These are phyloP conservation scores for Xylariaceae sp. DNA, from an alignment of 2,329 filamentous ascomycete species.

Conservation along the genomic window DNA sequence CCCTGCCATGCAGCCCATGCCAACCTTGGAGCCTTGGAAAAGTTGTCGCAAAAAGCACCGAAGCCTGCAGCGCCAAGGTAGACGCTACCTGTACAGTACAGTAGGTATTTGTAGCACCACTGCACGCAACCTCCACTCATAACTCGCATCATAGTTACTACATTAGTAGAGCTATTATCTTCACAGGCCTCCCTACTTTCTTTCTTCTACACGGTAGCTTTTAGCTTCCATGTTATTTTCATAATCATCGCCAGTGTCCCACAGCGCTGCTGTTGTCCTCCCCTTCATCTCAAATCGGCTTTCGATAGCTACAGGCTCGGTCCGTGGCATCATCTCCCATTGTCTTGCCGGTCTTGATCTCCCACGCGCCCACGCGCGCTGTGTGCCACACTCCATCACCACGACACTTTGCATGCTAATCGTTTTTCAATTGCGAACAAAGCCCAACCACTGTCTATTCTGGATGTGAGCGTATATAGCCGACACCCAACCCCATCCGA, in stretches of 20 bases:
- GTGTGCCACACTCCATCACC: conserved; percentile 2
- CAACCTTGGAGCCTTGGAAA: no score
- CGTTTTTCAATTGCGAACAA: not conserved
- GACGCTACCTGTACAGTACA: not conserved
- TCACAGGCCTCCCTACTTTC: conserved; percentile 4
- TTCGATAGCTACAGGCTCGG: conserved; percentile 13
- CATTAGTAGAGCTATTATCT: conserved; percentile 18
- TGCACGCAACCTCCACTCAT: no score
- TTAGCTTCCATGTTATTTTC: not conserved
- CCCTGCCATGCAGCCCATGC: no score
- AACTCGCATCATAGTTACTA: no score
- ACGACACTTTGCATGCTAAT: conserved; percentile 2
- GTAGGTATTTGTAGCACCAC: no score
- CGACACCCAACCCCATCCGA: not conserved
- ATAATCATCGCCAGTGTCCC: conserved; percentile 3
- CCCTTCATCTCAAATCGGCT: not conserved
- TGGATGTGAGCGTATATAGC: not conserved
- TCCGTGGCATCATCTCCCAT: conserved; percentile 8
- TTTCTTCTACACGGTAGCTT: not conserved
- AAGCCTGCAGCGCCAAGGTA: conserved; percentile 10
- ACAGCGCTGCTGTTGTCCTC: not conserved
- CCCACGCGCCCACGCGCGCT: conserved; percentile 11
- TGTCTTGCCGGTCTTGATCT: conserved; percentile 8
- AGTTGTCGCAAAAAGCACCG: conserved; percentile 9
- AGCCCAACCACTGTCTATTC: not conserved